Conservation (phyloP, 768 basidiomycete species). For the Gymnopilus junonius region DNA sequence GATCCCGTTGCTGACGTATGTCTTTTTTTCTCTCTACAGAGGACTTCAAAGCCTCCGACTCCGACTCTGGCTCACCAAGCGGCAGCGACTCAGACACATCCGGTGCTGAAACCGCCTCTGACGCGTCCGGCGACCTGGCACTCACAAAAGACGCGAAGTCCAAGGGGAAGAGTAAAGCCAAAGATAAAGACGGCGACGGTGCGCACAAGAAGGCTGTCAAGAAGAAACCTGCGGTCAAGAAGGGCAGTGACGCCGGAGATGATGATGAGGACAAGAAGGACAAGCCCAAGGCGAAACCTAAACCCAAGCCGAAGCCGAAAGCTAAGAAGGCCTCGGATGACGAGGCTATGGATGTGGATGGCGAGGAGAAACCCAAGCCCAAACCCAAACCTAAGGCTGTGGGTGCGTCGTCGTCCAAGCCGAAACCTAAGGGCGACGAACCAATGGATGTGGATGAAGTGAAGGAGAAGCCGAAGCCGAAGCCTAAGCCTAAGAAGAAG, state of each 20-base stretch:
- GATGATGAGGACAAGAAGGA: slow-evolving; percentile 41
- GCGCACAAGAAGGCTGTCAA: slow-evolving; percentile 17
- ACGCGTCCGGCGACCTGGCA: slow-evolving; percentile 80
- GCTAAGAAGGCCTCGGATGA: slow-evolving; percentile 32
- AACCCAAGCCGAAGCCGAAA: slow-evolving; percentile 18
- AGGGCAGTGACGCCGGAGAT: slow-evolving; percentile 40
- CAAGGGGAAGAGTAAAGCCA: slow-evolving; percentile 30
- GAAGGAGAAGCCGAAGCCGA: slow-evolving; percentile 45
- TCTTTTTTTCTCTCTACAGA: slow-evolving; percentile 47
- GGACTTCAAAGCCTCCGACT: slow-evolving; percentile 87
- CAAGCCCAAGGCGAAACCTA: slow-evolving; percentile 40
- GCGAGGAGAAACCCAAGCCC: slow-evolving; percentile 43
- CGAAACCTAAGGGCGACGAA: slow-evolving; percentile 41
- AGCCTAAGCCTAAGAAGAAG: slow-evolving; percentile 35
- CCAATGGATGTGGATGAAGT: slow-evolving; percentile 54
- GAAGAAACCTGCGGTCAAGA: slow-evolving; percentile 12
- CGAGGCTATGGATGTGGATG: slow-evolving; percentile 54
- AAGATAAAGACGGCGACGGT: slow-evolving; percentile 22
- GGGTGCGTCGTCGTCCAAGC: slow-evolving; percentile 44
- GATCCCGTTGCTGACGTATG: neutral
- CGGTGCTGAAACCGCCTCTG: slow-evolving; percentile 80
- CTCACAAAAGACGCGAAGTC: slow-evolving; percentile 51
- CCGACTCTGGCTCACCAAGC: slow-evolving; percentile 88
- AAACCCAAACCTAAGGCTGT: slow-evolving; percentile 53
- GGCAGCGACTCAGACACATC: slow-evolving; percentile 67